Percentiles rank a stretch among this genome's conserved stretches.
phyloP scores from a whole-genome alignment of 306 rosid genomes.

The Casuarina equisetifolia region DNA sequence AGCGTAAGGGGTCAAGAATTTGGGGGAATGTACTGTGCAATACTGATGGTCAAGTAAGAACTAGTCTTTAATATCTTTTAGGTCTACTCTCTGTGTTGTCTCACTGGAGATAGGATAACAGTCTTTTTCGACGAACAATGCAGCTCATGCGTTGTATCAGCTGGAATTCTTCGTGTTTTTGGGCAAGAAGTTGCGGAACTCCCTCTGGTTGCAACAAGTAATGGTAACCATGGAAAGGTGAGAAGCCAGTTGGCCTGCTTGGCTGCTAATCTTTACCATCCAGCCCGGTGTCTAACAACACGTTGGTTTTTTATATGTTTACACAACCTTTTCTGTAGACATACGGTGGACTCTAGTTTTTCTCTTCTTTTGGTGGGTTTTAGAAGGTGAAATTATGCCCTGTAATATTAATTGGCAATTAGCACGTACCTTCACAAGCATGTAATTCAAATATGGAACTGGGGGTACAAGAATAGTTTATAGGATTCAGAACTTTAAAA shows the following conservation, averaged over 20 bases:
- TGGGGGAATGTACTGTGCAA: constrained; percentile 91
- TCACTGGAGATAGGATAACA: constrained; percentile 21
- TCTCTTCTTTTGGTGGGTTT: neutral
- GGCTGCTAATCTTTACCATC: neutral
- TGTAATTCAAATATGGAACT: neutral
- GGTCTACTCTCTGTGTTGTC: neutral
- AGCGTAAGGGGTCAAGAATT: constrained; percentile 83
- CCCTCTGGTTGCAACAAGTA: constrained; percentile 87
- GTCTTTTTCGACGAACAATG: constrained; percentile 37
- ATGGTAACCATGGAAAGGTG: constrained; percentile 89
- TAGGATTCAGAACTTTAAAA: neutral
- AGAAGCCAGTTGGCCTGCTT: constrained; percentile 4
- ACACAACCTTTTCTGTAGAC: neutral
- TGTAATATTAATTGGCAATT: constrained; percentile 15
- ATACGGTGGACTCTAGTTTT: neutral
- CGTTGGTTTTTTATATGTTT: neutral
- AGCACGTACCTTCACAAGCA: neutral
- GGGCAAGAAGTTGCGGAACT: constrained; percentile 87
- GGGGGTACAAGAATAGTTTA: neutral
- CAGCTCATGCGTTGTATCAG: constrained; percentile 94
- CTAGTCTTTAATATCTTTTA: constrained; percentile 17
- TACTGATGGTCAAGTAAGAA: constrained; percentile 84
- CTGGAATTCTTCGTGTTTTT: constrained; percentile 80
- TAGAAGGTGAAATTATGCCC: neutral
- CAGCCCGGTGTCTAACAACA: neutral